Evolutionary conservation across 1,139 yeast genomes (phyloP).

Genomic region (Candida sp.): DNA sequence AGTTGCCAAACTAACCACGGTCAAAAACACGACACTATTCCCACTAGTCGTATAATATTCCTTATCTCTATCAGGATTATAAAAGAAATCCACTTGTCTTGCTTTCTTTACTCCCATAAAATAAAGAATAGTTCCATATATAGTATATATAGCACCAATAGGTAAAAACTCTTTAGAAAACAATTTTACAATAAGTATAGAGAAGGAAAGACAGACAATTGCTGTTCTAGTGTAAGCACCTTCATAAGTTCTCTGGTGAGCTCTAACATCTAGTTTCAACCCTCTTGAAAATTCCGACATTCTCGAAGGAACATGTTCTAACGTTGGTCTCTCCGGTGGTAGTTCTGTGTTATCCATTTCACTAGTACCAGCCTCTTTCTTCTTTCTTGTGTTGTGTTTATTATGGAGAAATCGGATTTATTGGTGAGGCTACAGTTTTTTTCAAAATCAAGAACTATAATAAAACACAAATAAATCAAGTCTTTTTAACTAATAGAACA

Average conservation of each 20-base stretch:
- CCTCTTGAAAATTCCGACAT: slow-evolving; percentile 32
- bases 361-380: not conserved
- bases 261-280: slow-evolving; percentile 50
- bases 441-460: no score
- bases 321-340: slow-evolving; percentile 5
- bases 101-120: slow-evolving; percentile 47
- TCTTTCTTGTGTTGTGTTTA: not conserved
- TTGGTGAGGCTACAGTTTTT: not conserved
- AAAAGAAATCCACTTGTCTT: slow-evolving; percentile 42
- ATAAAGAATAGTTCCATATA: slow-evolving; percentile 48
- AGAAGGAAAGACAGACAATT: slow-evolving; percentile 42
- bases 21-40: slow-evolving; percentile 41
- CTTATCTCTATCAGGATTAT: slow-evolving; percentile 36
- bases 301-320: slow-evolving; percentile 28
- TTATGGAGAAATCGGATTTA: no score
- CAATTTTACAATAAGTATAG: slow-evolving; percentile 47
- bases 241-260: slow-evolving; percentile 61
- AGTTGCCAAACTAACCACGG: slow-evolving; percentile 41
- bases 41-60: slow-evolving; percentile 51
- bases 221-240: slow-evolving; percentile 60
- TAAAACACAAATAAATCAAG: no score
- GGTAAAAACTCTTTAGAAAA: slow-evolving; percentile 52
- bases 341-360: not conserved
- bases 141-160: slow-evolving; percentile 50
- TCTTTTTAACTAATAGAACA: not conserved